phyloP scores from a whole-genome alignment of 495 filamentous ascomycete genomes.

The Halenospora varia region DNA sequence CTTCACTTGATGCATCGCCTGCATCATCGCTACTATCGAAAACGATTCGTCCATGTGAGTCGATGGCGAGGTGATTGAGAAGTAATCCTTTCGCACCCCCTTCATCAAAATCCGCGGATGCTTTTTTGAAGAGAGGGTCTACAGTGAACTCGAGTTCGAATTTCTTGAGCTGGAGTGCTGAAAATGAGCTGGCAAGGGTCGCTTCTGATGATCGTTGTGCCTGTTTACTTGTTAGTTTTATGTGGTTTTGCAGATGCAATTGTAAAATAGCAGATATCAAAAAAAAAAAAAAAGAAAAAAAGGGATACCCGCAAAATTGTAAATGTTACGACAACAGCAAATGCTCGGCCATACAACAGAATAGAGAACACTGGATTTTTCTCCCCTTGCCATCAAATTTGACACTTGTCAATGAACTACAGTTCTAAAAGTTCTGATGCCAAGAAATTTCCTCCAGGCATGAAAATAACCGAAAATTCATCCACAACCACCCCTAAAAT shows the following conservation, averaged over 20 bases:
- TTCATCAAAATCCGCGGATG: constrained; percentile 96
- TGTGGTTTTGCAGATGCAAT: neutral
- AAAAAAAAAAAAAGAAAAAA: neutral
- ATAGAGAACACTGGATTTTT: too few species aligned
- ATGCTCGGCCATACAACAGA: too few species aligned
- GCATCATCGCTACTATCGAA: constrained; percentile 97
- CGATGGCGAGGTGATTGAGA: constrained; percentile 92
- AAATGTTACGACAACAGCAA: too few species aligned
- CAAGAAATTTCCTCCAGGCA: too few species aligned
- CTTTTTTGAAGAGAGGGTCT: constrained; percentile 97
- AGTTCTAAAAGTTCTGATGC: too few species aligned
- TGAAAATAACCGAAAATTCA: too few species aligned
- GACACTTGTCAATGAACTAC: too few species aligned
- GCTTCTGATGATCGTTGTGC: constrained; percentile 82
- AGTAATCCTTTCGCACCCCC: constrained; percentile 94
- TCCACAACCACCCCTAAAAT: too few species aligned
- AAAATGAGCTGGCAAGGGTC: constrained; percentile 84
- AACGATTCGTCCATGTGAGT: constrained; percentile 85
- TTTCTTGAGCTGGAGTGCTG: constrained; percentile 88
- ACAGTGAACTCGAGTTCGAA: constrained; percentile 96
- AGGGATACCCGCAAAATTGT: too few species aligned
- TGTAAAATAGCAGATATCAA: too few species aligned
- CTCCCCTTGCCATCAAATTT: too few species aligned
- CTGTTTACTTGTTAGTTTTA: constrained; percentile 27
- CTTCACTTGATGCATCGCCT: constrained; percentile 51